Evolutionary conservation across 108 stramenopile genomes (phyloP).

Genomic region (Cyclostephanos tholiformis): DNA sequence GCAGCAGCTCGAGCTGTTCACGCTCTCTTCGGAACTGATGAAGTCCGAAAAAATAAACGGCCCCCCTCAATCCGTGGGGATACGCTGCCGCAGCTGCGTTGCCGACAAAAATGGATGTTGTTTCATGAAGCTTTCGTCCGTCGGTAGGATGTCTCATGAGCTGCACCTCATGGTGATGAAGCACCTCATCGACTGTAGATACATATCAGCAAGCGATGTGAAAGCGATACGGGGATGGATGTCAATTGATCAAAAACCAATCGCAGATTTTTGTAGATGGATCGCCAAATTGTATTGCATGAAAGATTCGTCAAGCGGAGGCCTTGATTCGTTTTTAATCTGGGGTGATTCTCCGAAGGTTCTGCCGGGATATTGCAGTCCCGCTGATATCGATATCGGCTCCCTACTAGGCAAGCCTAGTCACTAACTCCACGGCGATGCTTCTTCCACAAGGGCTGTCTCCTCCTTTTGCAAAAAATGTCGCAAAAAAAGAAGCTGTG

Average conservation of each 20-base stretch:
- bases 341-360: conserved; percentile 14
- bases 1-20: conserved; percentile 29
- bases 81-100: conserved; percentile 27
- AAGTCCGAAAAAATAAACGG: conserved; percentile 1
- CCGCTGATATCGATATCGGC: conserved; percentile 9
- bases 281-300: conserved; percentile 2
- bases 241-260: neutral
- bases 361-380: neutral
- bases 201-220: neutral
- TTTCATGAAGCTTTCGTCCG: conserved; percentile 20
- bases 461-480: no score
- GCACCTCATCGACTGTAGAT: conserved; percentile 15
- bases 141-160: conserved; percentile 9
- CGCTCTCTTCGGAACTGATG: conserved; percentile 15
- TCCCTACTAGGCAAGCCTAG: neutral
- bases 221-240: neutral
- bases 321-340: neutral
- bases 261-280: conserved; percentile 1
- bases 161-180: conserved; percentile 20
- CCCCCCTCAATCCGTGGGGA: conserved; percentile 14
- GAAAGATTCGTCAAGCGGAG: conserved; percentile 1
- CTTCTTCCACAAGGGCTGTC: neutral
- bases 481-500: no score
- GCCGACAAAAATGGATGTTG: conserved; percentile 26
- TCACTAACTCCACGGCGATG: neutral